Base-by-base conservation (phyloP, 1,139 yeast species). In the Debaryomyces robertsiae region DNA sequence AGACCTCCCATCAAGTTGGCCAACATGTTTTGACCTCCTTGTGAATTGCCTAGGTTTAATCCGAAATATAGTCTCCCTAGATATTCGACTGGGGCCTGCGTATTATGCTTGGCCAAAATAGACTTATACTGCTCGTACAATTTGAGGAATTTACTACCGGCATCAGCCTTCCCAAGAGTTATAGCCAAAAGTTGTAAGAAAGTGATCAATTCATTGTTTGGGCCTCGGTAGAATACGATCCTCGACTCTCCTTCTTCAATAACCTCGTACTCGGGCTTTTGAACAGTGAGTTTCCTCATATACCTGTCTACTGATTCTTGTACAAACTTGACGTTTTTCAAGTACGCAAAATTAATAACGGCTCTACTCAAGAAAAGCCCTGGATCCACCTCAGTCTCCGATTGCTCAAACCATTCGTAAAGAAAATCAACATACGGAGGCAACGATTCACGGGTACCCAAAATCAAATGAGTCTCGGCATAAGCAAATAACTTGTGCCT, bases 1-100 rank as follows among this genome's bases (percentile, higher is more conserved):
- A 90, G 69, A 24, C 90, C 89, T 16, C 94, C 83, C 95, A 91
- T 87, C 69, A 91, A 73, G 54, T 84, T 89, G 52, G 89, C 93
- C 54, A 91, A 66, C 69, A 87, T 71, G 57, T 89, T 88, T 13
- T 73, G 74, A 43, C 78, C 82, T 38, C 75, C 78, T 39, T 73
- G 79, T 13, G 76, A 63, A 32, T 83, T 77, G 10, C 84, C 86
- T 50, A 70, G 50, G 32, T 58, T 60, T 47, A 72, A 60, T 19
- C 56, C 57, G 46, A 65, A 72, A 49, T 68, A 70, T 24, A 73
- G 58, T 38, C 69, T 67, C 3, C 76, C 74, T 43, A 84, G 58
- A 40, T 73, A 76, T 34, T 76, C 81, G 30, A 78, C 65, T 9
- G 79, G 73, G 2, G 64, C 63, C 14, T 58, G 42, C 25, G 77